A percentile compares a stretch with the other conserved stretches of the same genome.
These are phyloP conservation scores for Albizia julibrissin DNA, from an alignment of 306 rosid genomes.

Conservation along the genomic window DNA sequence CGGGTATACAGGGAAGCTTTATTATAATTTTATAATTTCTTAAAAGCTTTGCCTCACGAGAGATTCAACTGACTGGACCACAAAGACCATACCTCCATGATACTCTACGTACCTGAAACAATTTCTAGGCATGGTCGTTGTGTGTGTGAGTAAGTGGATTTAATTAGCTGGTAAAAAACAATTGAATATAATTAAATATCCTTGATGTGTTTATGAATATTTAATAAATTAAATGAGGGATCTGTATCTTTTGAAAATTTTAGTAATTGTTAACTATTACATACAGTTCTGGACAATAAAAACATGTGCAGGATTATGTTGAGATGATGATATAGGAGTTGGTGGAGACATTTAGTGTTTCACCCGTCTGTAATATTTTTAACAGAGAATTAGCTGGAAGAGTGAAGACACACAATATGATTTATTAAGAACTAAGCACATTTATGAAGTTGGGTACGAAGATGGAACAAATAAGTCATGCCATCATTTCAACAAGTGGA, in stretches of 20 bases:
- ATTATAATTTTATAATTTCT: neutral
- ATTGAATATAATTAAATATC: neutral
- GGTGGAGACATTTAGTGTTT: neutral
- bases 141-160: too few species aligned
- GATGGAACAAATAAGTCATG: neutral
- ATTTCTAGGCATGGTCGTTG: neutral
- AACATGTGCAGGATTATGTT: neutral
- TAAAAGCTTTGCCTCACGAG: neutral
- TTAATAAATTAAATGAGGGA: too few species aligned
- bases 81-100: neutral
- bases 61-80: neutral
- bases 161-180: neutral
- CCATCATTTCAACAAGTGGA: neutral
- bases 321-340: neutral
- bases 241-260: neutral
- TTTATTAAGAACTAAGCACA: neutral
- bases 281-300: neutral
- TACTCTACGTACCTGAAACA: neutral
- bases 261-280: too few species aligned
- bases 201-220: neutral
- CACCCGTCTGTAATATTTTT: neutral
- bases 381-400: neutral
- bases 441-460: neutral
- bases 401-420: neutral
- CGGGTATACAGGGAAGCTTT: neutral